phyloP scores from a whole-genome alignment of 2,329 filamentous ascomycete genomes.

The Xylaria sp. region DNA sequence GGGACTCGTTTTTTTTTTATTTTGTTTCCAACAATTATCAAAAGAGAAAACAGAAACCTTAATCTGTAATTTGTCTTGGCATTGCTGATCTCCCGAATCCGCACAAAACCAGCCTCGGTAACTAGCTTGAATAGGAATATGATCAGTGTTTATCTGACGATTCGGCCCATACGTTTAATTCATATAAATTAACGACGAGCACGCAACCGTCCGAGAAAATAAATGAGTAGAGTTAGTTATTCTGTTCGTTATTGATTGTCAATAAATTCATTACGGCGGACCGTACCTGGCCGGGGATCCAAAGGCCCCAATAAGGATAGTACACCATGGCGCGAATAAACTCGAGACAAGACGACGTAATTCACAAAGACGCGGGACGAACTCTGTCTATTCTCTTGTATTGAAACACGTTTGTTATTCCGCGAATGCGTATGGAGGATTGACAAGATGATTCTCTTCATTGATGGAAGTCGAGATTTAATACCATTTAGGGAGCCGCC shows the following conservation, averaged over 20 bases:
- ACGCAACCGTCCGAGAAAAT: neutral
- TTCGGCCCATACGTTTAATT: neutral
- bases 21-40: conserved; percentile 1
- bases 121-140: neutral
- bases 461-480: neutral
- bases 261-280: neutral
- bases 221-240: neutral
- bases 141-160: neutral
- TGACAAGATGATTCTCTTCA: neutral
- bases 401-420: neutral
- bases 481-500: neutral
- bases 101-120: neutral
- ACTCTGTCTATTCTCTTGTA: neutral
- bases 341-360: neutral
- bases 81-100: conserved; percentile 1
- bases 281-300: neutral
- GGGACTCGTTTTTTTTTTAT: neutral
- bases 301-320: neutral
- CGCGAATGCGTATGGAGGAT: neutral
- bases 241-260: conserved; percentile 9
- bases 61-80: conserved; percentile 10
- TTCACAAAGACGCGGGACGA: neutral
- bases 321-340: neutral
- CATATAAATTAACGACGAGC: conserved; percentile 10
- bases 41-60: conserved; percentile 9